Percentiles rank a stretch among this genome's conserved stretches.
These are phyloP conservation scores for Zalaria obscura DNA, from an alignment of 2,329 filamentous ascomycete species.

Conservation along the genomic window DNA sequence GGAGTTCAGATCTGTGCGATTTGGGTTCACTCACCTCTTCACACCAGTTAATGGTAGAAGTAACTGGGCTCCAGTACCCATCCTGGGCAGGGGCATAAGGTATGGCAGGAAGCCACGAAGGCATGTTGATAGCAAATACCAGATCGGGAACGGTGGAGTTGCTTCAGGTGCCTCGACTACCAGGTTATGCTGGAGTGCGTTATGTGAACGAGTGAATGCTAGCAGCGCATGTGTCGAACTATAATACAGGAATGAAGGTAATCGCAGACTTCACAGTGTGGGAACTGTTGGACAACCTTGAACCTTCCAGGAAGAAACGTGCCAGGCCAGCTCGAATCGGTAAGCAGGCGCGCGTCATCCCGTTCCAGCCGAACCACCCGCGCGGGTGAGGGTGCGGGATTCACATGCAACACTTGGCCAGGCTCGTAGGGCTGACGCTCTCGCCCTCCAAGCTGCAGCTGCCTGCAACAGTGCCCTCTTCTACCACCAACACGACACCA, in stretches of 20 bases:
- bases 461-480: no score
- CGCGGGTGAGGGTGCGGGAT: not conserved
- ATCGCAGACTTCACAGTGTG: not conserved
- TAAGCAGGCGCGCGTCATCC: not conserved
- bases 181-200: no score
- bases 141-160: no score
- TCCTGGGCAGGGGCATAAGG: slow-evolving; percentile 36
- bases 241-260: no score
- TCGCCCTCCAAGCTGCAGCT: no score
- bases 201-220: no score
- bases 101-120: slow-evolving; percentile 27
- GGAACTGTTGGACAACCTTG: not conserved
- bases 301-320: not conserved
- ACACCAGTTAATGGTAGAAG: slow-evolving; percentile 64
- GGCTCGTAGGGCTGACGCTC: no score
- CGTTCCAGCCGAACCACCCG: not conserved
- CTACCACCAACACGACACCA: slow-evolving; percentile 1
- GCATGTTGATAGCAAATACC: slow-evolving; percentile 8
- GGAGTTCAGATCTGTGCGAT: not conserved
- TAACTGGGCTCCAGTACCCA: slow-evolving; percentile 56
- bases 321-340: not conserved
- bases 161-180: no score
- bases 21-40: slow-evolving; percentile 45
- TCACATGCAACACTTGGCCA: not conserved
- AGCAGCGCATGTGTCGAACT: no score